These are phyloP conservation scores for Madurella mycetomatis DNA, from an alignment of 2,329 filamentous ascomycete species.

Conservation along the genomic window DNA sequence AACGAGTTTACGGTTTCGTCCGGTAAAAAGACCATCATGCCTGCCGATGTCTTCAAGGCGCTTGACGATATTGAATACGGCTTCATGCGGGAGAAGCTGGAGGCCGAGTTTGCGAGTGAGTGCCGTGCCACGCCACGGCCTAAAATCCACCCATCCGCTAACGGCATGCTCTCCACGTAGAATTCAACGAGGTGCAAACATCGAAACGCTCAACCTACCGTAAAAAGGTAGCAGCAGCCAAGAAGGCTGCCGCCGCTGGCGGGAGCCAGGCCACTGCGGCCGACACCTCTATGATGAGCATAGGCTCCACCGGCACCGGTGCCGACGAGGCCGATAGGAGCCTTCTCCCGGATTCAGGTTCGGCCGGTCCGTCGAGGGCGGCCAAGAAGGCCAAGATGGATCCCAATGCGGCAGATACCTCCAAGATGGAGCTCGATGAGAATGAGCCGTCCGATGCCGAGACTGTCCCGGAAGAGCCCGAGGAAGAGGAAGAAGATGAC, in stretches of 20 bases:
- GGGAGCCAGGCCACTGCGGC: conserved; percentile 15
- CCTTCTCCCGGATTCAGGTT: not conserved
- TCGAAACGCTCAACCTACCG: conserved; percentile 71
- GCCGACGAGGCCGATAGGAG: conserved; percentile 13
- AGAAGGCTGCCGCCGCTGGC: conserved; percentile 37
- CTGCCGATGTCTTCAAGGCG: conserved; percentile 70
- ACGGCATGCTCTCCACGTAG: conserved; percentile 35
- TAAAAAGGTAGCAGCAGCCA: conserved; percentile 64
- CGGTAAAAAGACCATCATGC: conserved; percentile 75
- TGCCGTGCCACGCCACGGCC: conserved; percentile 16
- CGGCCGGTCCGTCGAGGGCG: conserved; percentile 24
- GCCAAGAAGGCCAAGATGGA: conserved; percentile 39
- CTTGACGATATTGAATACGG: conserved; percentile 72
- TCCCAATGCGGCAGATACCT: conserved; percentile 32
- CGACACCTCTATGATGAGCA: conserved; percentile 30
- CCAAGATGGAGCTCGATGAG: conserved; percentile 45
- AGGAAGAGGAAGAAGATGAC: conserved; percentile 43
- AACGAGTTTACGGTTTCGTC: conserved; percentile 63
- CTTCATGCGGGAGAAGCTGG: conserved; percentile 64
- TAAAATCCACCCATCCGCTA: not conserved
- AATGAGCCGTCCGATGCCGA: conserved; percentile 11
- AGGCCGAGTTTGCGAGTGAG: conserved; percentile 72
- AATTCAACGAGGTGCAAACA: conserved; percentile 69
- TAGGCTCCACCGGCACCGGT: conserved; percentile 31
- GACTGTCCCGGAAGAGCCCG: conserved; percentile 32